Base-by-base conservation (phyloP, 768 basidiomycete species). In the Russula emetica region DNA sequence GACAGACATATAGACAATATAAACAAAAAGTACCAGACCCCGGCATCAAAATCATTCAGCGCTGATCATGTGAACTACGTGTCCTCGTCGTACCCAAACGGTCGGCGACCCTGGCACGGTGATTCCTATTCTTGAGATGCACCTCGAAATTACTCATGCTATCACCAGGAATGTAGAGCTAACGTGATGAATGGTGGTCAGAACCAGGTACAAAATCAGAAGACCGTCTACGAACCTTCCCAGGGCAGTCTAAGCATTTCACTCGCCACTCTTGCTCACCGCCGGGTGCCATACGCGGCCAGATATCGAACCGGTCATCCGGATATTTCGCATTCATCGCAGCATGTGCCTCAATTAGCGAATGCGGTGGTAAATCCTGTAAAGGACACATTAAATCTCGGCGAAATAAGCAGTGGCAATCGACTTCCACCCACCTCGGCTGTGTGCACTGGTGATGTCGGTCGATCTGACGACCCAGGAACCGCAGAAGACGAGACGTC, bases 211-310 rank as follows among this genome's bases (percentile, higher is more conserved):
- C n/a, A 36, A 26, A 40, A 40, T 38, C 22, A 18, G 20, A 44
- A 9, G 22, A 22, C 55, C 55, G n/a, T 14, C 28, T 20, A 71
- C 80, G 30, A 64, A 92, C 93, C 83, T 94, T 96, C 71, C 93
- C 93, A 68, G 94, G 94, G 75, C 94, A 95, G 73, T 97, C 94
- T 67, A 85, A 71, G 73, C 94, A 97, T 74, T 89, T 94, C 71
- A 96, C 82, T 20, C 92, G 83, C 94, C 95, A 98, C 74, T 96
- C 94, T 6, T 84, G 82, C 26, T 78, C 74, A n/a, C 78, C 80
- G 14, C 77, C 79, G 50, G 82, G 78, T 34, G 78, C 78, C 8
- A 81, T 76, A 34, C 84, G 82, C 38, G 85, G 76, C 36, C 90
- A 84, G 20, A 90, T 83, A 68, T 92, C 88, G 69, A 98, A 95